Percentiles rank a stretch among this genome's conserved stretches.
phyloP scores from a whole-genome alignment of 108 stramenopile genomes.

The Discostella pseudostelligera region DNA sequence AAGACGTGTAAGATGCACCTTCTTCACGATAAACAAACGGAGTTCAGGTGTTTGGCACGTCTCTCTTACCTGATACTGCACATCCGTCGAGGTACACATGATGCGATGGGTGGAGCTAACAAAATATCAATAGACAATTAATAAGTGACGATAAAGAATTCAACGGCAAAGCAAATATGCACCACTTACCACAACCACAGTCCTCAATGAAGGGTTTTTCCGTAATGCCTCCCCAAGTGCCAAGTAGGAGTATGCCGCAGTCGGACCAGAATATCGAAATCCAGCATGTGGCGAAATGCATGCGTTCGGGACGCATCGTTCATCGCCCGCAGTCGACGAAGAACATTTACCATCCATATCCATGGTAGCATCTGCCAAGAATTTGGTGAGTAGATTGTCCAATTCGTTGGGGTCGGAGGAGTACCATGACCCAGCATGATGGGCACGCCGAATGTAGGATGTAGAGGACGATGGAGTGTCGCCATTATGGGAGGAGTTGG shows the following conservation, averaged over 20 bases:
- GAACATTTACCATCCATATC: conserved; percentile 15
- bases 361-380: conserved; percentile 42
- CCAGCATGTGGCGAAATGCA: conserved; percentile 85
- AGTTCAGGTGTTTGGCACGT: too few species aligned
- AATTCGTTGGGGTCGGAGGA: conserved; percentile 40
- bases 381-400: conserved; percentile 46
- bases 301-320: conserved; percentile 41
- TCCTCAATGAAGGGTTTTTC: conserved; percentile 25
- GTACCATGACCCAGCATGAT: conserved; percentile 86
- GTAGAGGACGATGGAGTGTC: neutral
- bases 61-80: conserved; percentile 63
- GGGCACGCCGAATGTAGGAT: conserved; percentile 58
- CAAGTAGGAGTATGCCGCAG: conserved; percentile 75
- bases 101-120: conserved; percentile 80
- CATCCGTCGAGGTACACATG: conserved; percentile 81
- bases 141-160: neutral
- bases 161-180: neutral
- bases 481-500: neutral
- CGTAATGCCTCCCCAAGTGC: conserved; percentile 47
- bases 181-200: conserved; percentile 33
- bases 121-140: conserved; percentile 47
- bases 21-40: neutral
- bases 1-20: too few species aligned
- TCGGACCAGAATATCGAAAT: conserved; percentile 82
- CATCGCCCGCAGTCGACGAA: neutral